Evolutionary conservation across 345 rosid species (phyloP).

Genomic region (Hypericum perforatum): DNA sequence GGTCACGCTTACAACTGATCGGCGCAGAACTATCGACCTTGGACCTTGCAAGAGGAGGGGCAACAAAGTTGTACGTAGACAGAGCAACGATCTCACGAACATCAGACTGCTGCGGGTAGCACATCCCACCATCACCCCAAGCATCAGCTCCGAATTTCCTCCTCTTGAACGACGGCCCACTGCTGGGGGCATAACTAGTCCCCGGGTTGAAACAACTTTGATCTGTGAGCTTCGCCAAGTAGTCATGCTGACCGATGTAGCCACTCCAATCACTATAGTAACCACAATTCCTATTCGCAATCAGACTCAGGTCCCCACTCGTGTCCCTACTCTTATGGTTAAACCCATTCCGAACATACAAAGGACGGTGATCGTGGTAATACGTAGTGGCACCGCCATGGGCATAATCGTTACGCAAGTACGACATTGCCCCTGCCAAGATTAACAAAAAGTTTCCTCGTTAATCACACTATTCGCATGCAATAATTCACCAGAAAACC

Average conservation of each 20-base stretch:
- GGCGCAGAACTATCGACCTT: conserved; percentile 36
- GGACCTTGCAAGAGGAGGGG: conserved; percentile 26
- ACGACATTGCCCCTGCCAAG: conserved; percentile 40
- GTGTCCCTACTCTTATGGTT: conserved; percentile 18
- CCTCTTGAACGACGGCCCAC: conserved; percentile 42
- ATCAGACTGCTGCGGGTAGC: conserved; percentile 11
- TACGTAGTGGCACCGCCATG: conserved; percentile 27
- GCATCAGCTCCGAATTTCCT: conserved; percentile 43
- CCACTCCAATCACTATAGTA: conserved; percentile 16
- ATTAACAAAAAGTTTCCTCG: neutral
- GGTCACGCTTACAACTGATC: conserved; percentile 40
- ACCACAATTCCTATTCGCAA: conserved; percentile 10
- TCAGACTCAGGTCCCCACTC: conserved; percentile 18
- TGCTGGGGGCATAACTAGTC: conserved; percentile 22
- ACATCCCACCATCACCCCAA: conserved; percentile 34
- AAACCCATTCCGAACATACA: conserved; percentile 20
- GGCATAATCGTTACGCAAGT: conserved; percentile 27
- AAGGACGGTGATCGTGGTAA: conserved; percentile 23
- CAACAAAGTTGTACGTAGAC: conserved; percentile 17
- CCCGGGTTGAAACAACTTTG: conserved; percentile 12
- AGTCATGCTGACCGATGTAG: conserved; percentile 12
- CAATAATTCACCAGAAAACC: neutral
- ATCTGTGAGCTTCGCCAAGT: conserved; percentile 26
- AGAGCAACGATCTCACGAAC: conserved; percentile 18
- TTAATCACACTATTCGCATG: neutral